Percentiles rank a stretch among this genome's conserved stretches.
Conservation (phyloP, 1,284 basidiomycete species). For the Naganishia sp. region DNA sequence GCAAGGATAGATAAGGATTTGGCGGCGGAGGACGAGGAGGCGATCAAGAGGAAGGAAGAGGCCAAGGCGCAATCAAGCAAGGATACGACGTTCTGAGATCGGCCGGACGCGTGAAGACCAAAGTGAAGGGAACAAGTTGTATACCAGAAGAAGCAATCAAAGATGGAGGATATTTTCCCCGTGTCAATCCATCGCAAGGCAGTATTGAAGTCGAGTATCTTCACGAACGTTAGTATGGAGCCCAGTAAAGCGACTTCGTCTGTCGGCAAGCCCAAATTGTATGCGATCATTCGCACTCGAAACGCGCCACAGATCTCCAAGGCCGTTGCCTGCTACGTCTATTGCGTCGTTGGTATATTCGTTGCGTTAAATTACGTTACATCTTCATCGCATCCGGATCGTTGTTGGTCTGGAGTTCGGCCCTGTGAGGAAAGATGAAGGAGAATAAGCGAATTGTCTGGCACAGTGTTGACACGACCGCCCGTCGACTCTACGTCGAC, state of each 20-base stretch:
- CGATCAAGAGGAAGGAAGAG: slow-evolving; percentile 7
- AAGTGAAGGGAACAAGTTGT: no score
- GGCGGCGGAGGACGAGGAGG: slow-evolving; percentile 1
- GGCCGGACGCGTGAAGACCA: no score
- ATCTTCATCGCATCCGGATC: slow-evolving; percentile 33
- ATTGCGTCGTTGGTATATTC: not conserved
- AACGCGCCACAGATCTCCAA: no score
- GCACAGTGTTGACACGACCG: not conserved
- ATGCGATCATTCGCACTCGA: no score
- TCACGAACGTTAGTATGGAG: no score
- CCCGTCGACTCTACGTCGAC: not conserved
- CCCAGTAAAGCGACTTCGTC: no score
- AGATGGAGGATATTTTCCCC: no score
- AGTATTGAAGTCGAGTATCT: no score
- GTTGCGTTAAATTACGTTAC: slow-evolving; percentile 3
- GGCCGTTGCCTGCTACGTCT: no score
- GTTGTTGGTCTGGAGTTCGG: slow-evolving; percentile 30
- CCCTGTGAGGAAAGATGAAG: slow-evolving; percentile 1
- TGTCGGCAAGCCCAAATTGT: no score
- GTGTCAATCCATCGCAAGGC: no score
- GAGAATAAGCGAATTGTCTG: not conserved
- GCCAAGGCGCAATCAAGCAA: slow-evolving; percentile 14
- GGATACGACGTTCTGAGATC: slow-evolving; percentile 10
- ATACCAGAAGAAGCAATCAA: no score
- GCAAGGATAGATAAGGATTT: slow-evolving; percentile 7